These are phyloP conservation scores for Candida methanosorbosa DNA, from an alignment of 805 yeast species.

Conservation along the genomic window DNA sequence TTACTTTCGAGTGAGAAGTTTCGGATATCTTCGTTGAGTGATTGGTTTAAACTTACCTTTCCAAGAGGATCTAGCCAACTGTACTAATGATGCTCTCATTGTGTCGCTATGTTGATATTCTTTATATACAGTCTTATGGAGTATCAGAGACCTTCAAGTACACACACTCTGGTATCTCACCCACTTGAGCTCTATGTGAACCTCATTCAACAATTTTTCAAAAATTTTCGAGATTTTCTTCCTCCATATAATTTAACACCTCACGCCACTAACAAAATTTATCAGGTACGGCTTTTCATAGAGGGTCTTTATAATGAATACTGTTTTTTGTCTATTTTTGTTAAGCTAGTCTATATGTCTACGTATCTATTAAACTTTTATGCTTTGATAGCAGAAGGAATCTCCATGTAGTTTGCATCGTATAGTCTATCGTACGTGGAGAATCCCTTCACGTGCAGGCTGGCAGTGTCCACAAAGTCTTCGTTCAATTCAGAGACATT, in stretches of 20 bases:
- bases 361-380: no score
- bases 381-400: constrained; percentile 27
- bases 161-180: no score
- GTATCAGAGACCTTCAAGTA: no score
- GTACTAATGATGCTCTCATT: constrained; percentile 31
- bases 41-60: constrained; percentile 29
- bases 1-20: not conserved
- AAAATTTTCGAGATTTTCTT: no score
- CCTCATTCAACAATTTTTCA: no score
- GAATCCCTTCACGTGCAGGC: constrained; percentile 40
- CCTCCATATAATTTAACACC: no score
- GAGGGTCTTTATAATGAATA: not conserved
- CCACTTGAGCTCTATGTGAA: no score
- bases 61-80: constrained; percentile 49
- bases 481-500: constrained; percentile 35
- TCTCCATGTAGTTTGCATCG: constrained; percentile 29
- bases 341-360: no score
- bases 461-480: constrained; percentile 25
- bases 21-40: not conserved
- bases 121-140: no score
- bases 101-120: no score
- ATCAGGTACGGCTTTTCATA: not conserved
- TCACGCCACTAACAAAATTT: no score
- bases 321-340: no score
- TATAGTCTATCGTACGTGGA: constrained; percentile 55